A percentile compares a stretch with the other conserved stretches of the same genome.
Conservation (phyloP, 257 asterid genomes). For the Marsdenia floribunda region DNA sequence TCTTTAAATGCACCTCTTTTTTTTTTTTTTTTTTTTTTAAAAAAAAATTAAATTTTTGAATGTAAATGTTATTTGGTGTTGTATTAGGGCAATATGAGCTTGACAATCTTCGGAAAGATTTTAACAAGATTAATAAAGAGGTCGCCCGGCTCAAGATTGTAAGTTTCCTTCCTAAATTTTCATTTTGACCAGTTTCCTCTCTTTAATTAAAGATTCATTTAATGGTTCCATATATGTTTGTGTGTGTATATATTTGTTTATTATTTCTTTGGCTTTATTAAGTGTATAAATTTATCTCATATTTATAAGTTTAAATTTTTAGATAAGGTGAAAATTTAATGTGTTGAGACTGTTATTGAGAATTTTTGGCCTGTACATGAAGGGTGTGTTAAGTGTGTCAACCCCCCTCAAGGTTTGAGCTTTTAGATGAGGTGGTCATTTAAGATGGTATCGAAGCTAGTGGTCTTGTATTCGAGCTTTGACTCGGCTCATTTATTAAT, state of each 20-base stretch:
- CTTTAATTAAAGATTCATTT: not conserved
- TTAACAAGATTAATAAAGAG: conserved; percentile 67
- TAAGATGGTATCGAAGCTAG: no score
- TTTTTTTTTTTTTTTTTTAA: not conserved
- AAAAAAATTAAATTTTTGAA: no score
- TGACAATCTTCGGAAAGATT: conserved; percentile 64
- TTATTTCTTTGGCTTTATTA: not conserved
- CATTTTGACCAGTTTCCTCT: not conserved
- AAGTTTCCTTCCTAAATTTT: conserved; percentile 21
- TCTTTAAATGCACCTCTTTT: not conserved
- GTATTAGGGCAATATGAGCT: conserved; percentile 73
- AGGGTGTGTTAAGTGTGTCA: no score
- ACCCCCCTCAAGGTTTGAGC: no score
- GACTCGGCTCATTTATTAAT: no score
- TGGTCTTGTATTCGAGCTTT: no score
- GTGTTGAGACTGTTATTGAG: no score
- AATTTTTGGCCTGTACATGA: no score
- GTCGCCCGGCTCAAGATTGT: conserved; percentile 71
- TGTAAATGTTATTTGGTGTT: not conserved
- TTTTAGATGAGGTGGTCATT: no score
- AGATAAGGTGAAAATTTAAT: no score
- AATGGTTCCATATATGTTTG: not conserved
- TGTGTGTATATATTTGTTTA: not conserved
- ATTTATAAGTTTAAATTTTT: no score
- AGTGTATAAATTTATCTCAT: no score